Conservation (phyloP, 1,284 basidiomycete species). For the Rhodotorula sp. region DNA sequence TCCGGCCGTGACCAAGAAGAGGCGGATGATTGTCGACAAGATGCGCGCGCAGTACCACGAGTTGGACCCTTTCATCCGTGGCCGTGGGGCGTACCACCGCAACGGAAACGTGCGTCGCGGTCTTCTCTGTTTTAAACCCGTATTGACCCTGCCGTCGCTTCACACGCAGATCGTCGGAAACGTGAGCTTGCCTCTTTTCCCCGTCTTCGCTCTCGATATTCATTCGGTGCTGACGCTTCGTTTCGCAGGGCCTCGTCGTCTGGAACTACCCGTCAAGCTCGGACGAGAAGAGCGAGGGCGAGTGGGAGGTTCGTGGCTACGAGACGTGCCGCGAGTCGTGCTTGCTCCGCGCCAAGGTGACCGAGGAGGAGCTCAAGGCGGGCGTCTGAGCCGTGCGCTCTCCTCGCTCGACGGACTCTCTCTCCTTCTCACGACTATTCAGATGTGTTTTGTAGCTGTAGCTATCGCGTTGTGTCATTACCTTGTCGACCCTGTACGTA, state of each 20-base stretch:
- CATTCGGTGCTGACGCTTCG: background rate
- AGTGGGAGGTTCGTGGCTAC: constrained; percentile 35
- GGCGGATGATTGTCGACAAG: constrained; percentile 46
- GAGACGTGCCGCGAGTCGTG: constrained; percentile 24
- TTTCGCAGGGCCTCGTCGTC: constrained; percentile 28
- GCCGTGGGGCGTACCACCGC: constrained; percentile 46
- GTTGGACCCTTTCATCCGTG: constrained; percentile 48
- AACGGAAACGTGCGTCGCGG: constrained; percentile 19
- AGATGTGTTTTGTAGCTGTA: background rate
- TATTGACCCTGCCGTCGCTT: background rate
- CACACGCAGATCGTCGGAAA: constrained; percentile 11
- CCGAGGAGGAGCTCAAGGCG: constrained; percentile 15
- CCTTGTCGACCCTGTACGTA: background rate
- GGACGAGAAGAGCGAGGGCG: constrained; percentile 30
- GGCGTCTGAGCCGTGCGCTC: background rate
- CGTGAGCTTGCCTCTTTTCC: background rate
- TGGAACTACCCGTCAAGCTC: constrained; percentile 36
- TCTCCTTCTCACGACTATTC: background rate
- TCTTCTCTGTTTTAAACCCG: background rate
- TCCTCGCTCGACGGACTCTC: background rate
- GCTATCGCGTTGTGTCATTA: too few species aligned
- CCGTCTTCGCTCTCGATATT: background rate
- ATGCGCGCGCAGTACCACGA: constrained; percentile 49
- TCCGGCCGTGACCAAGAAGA: constrained; percentile 38
- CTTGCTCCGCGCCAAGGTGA: constrained; percentile 17